phyloP scores from a whole-genome alignment of 129 eudicot genomes.

The Silybum marianum region DNA sequence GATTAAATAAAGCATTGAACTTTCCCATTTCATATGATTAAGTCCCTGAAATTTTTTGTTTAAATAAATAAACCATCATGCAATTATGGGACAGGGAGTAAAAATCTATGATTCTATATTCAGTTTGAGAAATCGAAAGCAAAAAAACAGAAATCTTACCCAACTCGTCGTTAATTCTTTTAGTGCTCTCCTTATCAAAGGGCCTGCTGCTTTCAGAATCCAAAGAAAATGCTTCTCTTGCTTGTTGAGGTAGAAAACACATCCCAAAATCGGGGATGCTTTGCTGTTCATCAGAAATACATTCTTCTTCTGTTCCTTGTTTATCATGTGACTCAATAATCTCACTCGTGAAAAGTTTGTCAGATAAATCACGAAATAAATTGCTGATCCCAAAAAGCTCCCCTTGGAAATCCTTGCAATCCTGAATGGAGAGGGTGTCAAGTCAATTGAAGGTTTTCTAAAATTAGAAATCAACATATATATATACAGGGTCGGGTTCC shows the following conservation, averaged over 20 bases:
- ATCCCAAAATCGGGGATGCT: slow-evolving; percentile 45
- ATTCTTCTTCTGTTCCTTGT: slow-evolving; percentile 39
- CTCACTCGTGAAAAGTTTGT: slow-evolving; percentile 87
- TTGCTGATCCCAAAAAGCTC: slow-evolving; percentile 96
- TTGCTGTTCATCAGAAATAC: slow-evolving; percentile 31
- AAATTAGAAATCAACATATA: background rate
- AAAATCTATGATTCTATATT: background rate
- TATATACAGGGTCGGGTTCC: no score
- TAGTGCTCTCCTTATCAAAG: slow-evolving; percentile 23
- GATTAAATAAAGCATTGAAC: background rate
- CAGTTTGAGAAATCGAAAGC: background rate
- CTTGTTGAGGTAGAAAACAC: slow-evolving; percentile 47
- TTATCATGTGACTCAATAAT: slow-evolving; percentile 70
- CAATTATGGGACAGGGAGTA: background rate
- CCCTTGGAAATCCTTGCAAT: slow-evolving; percentile 82
- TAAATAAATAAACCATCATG: no score
- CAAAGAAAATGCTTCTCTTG: slow-evolving; percentile 27
- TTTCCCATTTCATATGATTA: no score
- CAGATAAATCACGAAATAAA: slow-evolving; percentile 92
- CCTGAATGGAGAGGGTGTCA: slow-evolving; percentile 46
- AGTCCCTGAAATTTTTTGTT: no score
- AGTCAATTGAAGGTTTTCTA: background rate
- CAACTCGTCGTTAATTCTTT: slow-evolving; percentile 39
- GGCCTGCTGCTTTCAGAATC: slow-evolving; percentile 27
- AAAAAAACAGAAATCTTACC: slow-evolving; percentile 50